Conservation (phyloP, 306 rosid species). For the Canavalia ensiformis region DNA sequence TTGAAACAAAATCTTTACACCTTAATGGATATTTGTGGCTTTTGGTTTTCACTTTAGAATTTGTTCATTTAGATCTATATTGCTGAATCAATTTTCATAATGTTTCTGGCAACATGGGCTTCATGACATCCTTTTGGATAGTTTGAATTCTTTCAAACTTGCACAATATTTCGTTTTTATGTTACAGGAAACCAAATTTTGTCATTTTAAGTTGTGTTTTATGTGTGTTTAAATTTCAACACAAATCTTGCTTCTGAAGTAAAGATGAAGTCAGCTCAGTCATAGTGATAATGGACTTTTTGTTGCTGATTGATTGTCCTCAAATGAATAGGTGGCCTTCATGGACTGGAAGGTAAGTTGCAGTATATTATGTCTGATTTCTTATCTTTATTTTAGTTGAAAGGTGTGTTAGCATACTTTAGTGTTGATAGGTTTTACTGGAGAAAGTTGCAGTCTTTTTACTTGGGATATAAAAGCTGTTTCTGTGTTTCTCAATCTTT, state of each 20-base stretch:
- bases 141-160: conserved; percentile 16
- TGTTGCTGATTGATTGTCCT: conserved; percentile 43
- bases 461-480: neutral
- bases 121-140: conserved; percentile 23
- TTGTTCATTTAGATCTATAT: neutral
- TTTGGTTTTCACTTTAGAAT: neutral
- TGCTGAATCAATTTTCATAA: conserved; percentile 9
- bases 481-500: neutral
- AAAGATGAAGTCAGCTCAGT: conserved; percentile 37
- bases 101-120: conserved; percentile 7
- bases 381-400: conserved; percentile 21
- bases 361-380: conserved; percentile 16
- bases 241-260: conserved; percentile 12
- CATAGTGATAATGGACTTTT: conserved; percentile 35
- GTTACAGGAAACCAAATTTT: neutral
- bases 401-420: neutral
- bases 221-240: conserved; percentile 3
- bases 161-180: neutral
- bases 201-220: conserved; percentile 4
- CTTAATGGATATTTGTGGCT: neutral
- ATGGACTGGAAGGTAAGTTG: conserved; percentile 51
- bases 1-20: conserved; percentile 12
- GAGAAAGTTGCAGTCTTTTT: neutral
- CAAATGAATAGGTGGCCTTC: conserved; percentile 40
- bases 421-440: neutral